A percentile compares a stretch with the other conserved stretches of the same genome.
Conservation (phyloP, 352 stramenopile genomes). For the Phytophthora vignae region DNA sequence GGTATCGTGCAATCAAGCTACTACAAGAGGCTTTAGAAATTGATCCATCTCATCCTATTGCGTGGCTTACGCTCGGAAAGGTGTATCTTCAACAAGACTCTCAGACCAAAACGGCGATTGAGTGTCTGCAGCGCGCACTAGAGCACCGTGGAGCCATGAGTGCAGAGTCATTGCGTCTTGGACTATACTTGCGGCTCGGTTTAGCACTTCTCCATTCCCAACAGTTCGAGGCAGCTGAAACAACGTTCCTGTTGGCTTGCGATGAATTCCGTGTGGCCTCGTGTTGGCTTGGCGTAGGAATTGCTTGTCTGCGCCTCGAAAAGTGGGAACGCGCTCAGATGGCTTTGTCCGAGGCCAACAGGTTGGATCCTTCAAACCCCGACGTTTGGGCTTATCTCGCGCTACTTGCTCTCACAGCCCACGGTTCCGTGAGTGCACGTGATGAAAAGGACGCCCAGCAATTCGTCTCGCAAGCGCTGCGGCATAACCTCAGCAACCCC, state of each 20-base stretch:
- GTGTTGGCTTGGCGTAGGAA: constrained; percentile 81
- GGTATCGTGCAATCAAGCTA: constrained; percentile 39
- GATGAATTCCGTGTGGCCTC: constrained; percentile 76
- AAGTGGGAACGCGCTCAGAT: constrained; percentile 61
- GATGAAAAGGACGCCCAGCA: constrained; percentile 56
- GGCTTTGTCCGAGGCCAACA: constrained; percentile 80
- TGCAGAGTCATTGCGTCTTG: constrained; percentile 46
- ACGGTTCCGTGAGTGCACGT: constrained; percentile 30
- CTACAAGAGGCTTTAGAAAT: constrained; percentile 68
- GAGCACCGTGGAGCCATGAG: constrained; percentile 40
- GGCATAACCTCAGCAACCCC: constrained; percentile 67
- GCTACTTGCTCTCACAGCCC: constrained; percentile 53
- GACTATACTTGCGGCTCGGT: constrained; percentile 63
- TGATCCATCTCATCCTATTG: constrained; percentile 57
- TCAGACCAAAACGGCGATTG: constrained; percentile 48
- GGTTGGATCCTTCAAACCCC: constrained; percentile 65
- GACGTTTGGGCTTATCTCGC: constrained; percentile 86
- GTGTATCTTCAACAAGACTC: constrained; percentile 55
- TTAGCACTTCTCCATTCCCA: constrained; percentile 71
- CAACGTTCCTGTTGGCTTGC: constrained; percentile 62
- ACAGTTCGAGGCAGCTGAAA: constrained; percentile 63
- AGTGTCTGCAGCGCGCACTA: constrained; percentile 61
- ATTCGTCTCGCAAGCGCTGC: constrained; percentile 68
- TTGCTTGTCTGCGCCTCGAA: constrained; percentile 73
- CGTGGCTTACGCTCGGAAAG: constrained; percentile 66